These are phyloP conservation scores for Boletus barrowsii DNA, from an alignment of 768 basidiomycete species.

Conservation along the genomic window DNA sequence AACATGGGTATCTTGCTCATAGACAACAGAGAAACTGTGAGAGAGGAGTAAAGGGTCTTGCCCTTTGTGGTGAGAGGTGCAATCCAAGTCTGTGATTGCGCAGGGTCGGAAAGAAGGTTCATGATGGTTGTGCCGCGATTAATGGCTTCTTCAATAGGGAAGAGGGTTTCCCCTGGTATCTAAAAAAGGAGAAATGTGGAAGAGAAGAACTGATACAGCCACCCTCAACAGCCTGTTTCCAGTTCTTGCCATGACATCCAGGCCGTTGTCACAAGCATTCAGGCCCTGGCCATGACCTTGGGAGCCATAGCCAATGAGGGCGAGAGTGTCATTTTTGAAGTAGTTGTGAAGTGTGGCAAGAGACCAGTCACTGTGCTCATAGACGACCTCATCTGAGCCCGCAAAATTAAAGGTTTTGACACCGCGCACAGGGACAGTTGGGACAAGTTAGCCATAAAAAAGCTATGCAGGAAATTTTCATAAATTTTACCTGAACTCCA, in stretches of 20 bases:
- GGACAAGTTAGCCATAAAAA: conserved; percentile 2
- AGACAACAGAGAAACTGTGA: conserved; percentile 98
- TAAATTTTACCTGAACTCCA: conserved; percentile 28
- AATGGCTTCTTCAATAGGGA: conserved; percentile 98
- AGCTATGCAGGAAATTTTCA: conserved; percentile 22
- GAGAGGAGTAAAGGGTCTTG: conserved; percentile 99
- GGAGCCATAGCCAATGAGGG: conserved; percentile 98
- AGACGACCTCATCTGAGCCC: conserved; percentile 88
- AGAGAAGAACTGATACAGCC: conserved; percentile 71
- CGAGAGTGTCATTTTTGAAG: conserved; percentile 99
- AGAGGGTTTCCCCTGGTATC: conserved; percentile 96
- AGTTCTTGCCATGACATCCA: conserved; percentile 99
- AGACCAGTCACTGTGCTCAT: conserved; percentile 98
- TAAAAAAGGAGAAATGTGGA: conserved; percentile 24
- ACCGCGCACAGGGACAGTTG: conserved; percentile 56
- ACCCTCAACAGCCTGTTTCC: conserved; percentile 93
- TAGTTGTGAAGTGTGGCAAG: conserved; percentile 97
- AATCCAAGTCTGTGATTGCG: conserved; percentile 97
- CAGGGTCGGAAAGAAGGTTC: conserved; percentile 99
- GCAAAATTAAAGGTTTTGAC: conserved; percentile 97
- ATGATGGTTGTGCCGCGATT: conserved; percentile 96
- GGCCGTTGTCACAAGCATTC: conserved; percentile 98
- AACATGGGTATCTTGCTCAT: conserved; percentile 95
- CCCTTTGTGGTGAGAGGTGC: conserved; percentile 97
- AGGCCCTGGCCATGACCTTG: conserved; percentile 98